Base-by-base conservation (phyloP, 805 yeast species). In the Metschnikowia santaceciliae region DNA sequence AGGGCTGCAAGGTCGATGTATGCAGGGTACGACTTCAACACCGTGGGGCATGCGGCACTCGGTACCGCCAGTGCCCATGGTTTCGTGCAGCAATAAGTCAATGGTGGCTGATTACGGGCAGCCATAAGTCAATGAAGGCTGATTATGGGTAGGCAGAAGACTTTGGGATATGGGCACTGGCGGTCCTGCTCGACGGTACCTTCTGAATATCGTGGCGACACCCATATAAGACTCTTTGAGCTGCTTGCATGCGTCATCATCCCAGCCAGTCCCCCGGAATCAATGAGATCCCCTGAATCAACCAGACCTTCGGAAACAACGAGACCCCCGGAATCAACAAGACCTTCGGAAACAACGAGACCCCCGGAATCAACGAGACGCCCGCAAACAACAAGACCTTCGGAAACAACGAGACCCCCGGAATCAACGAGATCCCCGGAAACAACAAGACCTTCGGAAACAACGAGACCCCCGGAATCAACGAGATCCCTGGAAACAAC, bases 1-100 rank as follows among this genome's bases (percentile, higher is more conserved):
- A 79, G 77, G 30, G 79, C 73, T n/a, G 83, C 77, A 47, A 82
- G 66, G 59, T 81, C 81, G 33, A 78, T 70, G 7, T 81, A 73
- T 3, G 83, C 75, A 13, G 76, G 79, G 51, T 76, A 75, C 10
- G 84, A 79, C 51, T 66, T 67, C 42, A 55, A 46, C 33, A 52
- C 44, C 8, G 54, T 42, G 19, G 3, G 2, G 19, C 19, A 2
- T 17, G 41, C 51, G 40, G 23, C 49, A 41, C 33, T 44, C 55
- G 30, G 48, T 51, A 14, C 55, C 42, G 42, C 52, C 55, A 32
- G 46, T 47, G 39, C 53, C 48, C 30, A 52, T 42, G 37, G 52
- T 39, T 13, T 52, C 56, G 6, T 57, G 55, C 61, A 52, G 58
- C 37, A 56, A 54, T 44, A 57, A 51, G 46, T 54, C 61, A 40